A percentile compares a stretch with the other conserved stretches of the same genome.
Evolutionary conservation across 78 protist species (phyloP).

Genomic region (Diacronema lutheri): DNA sequence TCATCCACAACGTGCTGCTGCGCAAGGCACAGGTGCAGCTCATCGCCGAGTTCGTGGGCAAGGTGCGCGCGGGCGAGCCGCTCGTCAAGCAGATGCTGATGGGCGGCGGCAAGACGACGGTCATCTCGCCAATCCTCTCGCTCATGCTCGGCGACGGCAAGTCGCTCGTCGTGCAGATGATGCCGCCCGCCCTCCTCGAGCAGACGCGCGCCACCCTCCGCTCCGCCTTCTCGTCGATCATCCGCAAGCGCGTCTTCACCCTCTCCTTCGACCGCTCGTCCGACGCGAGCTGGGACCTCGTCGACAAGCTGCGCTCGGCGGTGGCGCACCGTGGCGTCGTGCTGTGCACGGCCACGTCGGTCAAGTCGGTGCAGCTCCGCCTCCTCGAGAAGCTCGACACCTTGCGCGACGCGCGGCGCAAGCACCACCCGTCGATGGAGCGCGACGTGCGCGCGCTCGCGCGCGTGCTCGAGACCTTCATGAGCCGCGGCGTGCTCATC

Average conservation of each 20-base stretch:
- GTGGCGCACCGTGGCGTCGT: conserved; percentile 11
- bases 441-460: neutral
- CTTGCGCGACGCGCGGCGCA: conserved; percentile 8
- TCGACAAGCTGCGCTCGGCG: conserved; percentile 23
- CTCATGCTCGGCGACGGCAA: conserved; percentile 64
- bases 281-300: neutral
- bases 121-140: conserved; percentile 62
- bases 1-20: conserved; percentile 39
- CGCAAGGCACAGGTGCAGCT: conserved; percentile 39
- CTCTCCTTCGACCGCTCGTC: conserved; percentile 50
- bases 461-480: neutral
- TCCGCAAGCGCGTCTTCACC: conserved; percentile 57
- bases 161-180: conserved; percentile 56
- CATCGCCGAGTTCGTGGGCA: conserved; percentile 9
- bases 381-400: conserved; percentile 29
- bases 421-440: neutral
- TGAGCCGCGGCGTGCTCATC: neutral
- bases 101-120: conserved; percentile 70
- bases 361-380: conserved; percentile 34
- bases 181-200: conserved; percentile 47
- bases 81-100: conserved; percentile 62
- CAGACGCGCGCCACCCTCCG: conserved; percentile 1
- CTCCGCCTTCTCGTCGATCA: conserved; percentile 45
- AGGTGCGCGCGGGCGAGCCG: neutral
- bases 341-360: conserved; percentile 25